These are phyloP conservation scores for Camelina neglecta DNA, from an alignment of 345 rosid species.

Conservation along the genomic window DNA sequence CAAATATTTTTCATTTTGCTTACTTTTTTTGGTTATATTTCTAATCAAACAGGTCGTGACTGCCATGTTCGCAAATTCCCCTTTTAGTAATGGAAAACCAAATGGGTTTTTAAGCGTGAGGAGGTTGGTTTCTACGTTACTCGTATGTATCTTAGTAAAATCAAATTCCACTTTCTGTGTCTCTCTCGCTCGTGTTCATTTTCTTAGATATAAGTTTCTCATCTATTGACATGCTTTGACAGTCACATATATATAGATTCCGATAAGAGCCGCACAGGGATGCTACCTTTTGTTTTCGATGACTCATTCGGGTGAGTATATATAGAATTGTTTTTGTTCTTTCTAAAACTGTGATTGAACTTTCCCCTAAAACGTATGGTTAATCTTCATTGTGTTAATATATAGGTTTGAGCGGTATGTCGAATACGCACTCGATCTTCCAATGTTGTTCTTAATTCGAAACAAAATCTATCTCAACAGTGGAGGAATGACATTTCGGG, in stretches of 20 bases:
- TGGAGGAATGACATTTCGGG: constrained; percentile 84
- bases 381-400: not conserved
- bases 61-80: constrained; percentile 95
- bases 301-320: constrained; percentile 79
- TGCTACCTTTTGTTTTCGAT: constrained; percentile 91
- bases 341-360: not conserved
- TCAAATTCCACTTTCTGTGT: no score
- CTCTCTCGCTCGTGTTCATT: no score
- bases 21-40: not conserved
- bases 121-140: constrained; percentile 53
- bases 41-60: constrained; percentile 73
- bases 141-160: no score
- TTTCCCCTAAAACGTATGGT: not conserved
- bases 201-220: not conserved
- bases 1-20: not conserved
- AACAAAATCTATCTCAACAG: constrained; percentile 73
- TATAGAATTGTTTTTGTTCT: not conserved
- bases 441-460: constrained; percentile 80
- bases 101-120: constrained; percentile 92
- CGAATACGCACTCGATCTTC: constrained; percentile 92
- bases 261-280: constrained; percentile 75
- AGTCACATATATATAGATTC: constrained; percentile 80
- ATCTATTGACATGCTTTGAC: constrained; percentile 36
- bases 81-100: constrained; percentile 88
- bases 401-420: constrained; percentile 93